Percentiles rank a stretch among this genome's conserved stretches.
Evolutionary conservation across 371 early-diverging fungal species (phyloP).

Genomic region (Coemansia sp.): DNA sequence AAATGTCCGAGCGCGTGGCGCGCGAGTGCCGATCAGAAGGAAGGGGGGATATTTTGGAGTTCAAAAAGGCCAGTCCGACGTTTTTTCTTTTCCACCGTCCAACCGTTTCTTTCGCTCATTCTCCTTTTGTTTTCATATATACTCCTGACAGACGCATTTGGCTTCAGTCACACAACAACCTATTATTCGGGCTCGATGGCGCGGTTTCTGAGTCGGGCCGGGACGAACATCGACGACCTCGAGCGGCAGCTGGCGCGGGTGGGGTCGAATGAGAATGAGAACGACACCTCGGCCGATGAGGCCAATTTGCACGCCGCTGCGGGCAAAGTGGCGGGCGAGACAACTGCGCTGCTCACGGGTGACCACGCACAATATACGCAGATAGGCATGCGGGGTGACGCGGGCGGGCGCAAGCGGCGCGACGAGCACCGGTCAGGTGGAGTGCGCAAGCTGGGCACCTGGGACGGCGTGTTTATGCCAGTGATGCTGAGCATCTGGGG

Average conservation of each 20-base stretch:
- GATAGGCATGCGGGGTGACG: conserved; percentile 4
- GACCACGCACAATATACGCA: conserved; percentile 6
- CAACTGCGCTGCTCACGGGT: conserved; percentile 12
- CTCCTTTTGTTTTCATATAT: conserved; percentile 2
- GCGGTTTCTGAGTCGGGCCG: conserved; percentile 51
- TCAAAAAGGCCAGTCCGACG: neutral
- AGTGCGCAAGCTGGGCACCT: conserved; percentile 58
- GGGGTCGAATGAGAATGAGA: conserved; percentile 34
- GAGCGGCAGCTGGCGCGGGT: conserved; percentile 47
- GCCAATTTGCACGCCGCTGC: neutral
- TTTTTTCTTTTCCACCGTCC: too few species aligned
- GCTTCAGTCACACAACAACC: too few species aligned
- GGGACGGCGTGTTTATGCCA: conserved; percentile 67
- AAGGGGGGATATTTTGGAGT: neutral
- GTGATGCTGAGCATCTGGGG: conserved; percentile 65
- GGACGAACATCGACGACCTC: conserved; percentile 46
- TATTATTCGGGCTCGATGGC: conserved; percentile 16
- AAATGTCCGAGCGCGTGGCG: too few species aligned
- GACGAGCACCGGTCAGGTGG: neutral
- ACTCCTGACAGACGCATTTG: neutral
- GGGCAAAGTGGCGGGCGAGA: conserved; percentile 6
- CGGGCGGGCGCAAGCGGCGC: neutral
- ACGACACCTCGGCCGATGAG: conserved; percentile 15
- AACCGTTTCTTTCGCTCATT: neutral
- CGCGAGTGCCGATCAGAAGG: too few species aligned